A percentile compares a stretch with the other conserved stretches of the same genome.
Evolutionary conservation across 2,329 filamentous ascomycete species (phyloP).

Genomic region (Aspergillus cejpii): DNA sequence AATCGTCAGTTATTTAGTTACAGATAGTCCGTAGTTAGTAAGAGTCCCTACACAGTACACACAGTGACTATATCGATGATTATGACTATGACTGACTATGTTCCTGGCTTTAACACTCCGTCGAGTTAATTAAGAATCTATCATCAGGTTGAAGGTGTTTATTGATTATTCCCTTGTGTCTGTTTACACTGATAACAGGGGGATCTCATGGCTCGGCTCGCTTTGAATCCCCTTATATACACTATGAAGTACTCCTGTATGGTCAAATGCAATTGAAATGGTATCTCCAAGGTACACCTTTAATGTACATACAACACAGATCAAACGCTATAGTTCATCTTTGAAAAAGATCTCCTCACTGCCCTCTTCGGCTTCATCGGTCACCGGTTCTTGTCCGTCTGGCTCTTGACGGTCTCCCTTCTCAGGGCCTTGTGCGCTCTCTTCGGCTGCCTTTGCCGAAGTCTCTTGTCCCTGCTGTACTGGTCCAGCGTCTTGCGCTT

Average conservation of each 20-base stretch:
- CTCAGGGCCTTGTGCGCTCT: constrained; percentile 6
- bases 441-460: constrained; percentile 12
- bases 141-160: background rate
- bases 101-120: background rate
- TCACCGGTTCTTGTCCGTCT: constrained; percentile 1
- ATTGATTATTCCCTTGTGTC: background rate
- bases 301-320: too few relatives aligned
- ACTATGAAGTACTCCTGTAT: too few relatives aligned
- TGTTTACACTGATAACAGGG: background rate
- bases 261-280: background rate
- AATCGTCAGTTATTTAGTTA: too few relatives aligned
- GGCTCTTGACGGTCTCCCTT: constrained; percentile 4
- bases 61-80: too few relatives aligned
- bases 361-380: constrained; percentile 20
- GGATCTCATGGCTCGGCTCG: background rate
- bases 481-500: constrained; percentile 5
- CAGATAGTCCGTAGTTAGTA: background rate
- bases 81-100: background rate
- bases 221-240: too few relatives aligned
- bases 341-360: constrained; percentile 39
- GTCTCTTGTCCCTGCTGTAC: constrained; percentile 4
- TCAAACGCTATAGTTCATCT: constrained; percentile 26
- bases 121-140: too few relatives aligned
- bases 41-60: background rate
- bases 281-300: background rate